phyloP scores from a whole-genome alignment of 768 basidiomycete genomes.

The Boletus speciosus region DNA sequence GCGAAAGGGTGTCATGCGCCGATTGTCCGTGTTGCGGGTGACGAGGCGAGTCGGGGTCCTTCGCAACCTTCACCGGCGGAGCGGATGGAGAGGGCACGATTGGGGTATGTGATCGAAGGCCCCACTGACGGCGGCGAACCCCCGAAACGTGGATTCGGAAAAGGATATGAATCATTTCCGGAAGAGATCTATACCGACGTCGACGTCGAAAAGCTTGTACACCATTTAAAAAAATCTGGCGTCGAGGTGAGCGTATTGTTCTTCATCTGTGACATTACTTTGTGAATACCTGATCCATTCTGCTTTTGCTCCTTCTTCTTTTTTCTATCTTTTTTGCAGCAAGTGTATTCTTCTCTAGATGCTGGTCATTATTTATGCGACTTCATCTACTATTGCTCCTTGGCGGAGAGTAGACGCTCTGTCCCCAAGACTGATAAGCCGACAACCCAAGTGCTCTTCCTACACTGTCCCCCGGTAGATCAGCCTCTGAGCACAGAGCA shows the following conservation, averaged over 20 bases:
- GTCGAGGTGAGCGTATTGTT: conserved; percentile 27
- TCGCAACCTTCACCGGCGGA: conserved; percentile 24
- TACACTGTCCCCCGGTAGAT: conserved; percentile 68
- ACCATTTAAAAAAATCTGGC: conserved; percentile 32
- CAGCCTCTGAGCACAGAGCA: conserved; percentile 63
- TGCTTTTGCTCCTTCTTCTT: not conserved
- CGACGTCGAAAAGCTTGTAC: conserved; percentile 35
- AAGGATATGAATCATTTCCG: conserved; percentile 34
- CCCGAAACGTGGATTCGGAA: conserved; percentile 35
- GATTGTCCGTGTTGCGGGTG: conserved; percentile 28
- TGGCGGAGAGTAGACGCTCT: conserved; percentile 59
- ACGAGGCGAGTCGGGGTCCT: conserved; percentile 19
- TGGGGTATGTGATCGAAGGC: conserved; percentile 28
- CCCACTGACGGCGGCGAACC: conserved; percentile 28
- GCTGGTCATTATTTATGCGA: conserved; percentile 76
- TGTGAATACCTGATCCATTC: conserved; percentile 8
- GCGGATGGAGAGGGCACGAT: conserved; percentile 28
- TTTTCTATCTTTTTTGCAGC: conserved; percentile 32
- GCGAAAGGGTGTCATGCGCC: conserved; percentile 57
- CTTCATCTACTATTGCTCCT: conserved; percentile 73
- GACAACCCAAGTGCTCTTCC: conserved; percentile 51
- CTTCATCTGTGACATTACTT: not conserved
- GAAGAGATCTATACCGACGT: conserved; percentile 37
- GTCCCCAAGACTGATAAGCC: conserved; percentile 31
- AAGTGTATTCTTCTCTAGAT: conserved; percentile 71